These are phyloP conservation scores for Backusella liffmaniae DNA, from an alignment of 192 early-diverging fungal genomes.

Conservation along the genomic window DNA sequence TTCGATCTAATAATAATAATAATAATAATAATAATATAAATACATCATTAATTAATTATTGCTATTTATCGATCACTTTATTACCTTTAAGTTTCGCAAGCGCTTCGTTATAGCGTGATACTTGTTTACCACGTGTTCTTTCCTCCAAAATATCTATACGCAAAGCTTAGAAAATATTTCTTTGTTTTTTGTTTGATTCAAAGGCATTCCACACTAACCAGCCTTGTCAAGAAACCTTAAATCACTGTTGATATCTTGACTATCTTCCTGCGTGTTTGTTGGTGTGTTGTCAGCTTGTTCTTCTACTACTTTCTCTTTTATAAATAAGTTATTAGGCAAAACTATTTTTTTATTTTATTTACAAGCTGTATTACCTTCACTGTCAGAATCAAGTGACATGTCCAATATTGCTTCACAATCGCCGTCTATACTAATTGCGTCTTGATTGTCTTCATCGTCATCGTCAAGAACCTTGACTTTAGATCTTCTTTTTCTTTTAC, in stretches of 20 bases:
- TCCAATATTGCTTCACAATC: neutral
- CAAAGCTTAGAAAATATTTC: neutral
- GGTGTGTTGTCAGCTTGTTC: neutral
- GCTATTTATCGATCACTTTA: too few relatives aligned
- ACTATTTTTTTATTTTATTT: too few relatives aligned
- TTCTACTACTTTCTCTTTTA: neutral
- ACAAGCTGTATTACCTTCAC: neutral
- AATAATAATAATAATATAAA: neutral
- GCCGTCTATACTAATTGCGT: neutral
- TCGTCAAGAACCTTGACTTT: neutral
- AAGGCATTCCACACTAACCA: neutral
- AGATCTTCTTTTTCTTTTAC: neutral
- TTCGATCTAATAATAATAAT: constrained; percentile 7
- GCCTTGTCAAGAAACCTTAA: constrained; percentile 8
- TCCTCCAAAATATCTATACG: constrained; percentile 2
- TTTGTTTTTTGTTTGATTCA: neutral
- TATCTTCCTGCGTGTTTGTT: neutral
- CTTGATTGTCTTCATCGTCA: neutral
- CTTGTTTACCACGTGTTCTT: constrained; percentile 11
- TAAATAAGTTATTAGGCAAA: neutral
- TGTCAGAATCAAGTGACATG: constrained; percentile 7
- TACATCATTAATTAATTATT: neutral
- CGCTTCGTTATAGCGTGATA: constrained; percentile 9
- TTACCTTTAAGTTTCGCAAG: constrained; percentile 1
- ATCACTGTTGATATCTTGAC: neutral